These are phyloP conservation scores for Acacia pycnantha DNA, from an alignment of 331 rosid species.

Conservation along the genomic window DNA sequence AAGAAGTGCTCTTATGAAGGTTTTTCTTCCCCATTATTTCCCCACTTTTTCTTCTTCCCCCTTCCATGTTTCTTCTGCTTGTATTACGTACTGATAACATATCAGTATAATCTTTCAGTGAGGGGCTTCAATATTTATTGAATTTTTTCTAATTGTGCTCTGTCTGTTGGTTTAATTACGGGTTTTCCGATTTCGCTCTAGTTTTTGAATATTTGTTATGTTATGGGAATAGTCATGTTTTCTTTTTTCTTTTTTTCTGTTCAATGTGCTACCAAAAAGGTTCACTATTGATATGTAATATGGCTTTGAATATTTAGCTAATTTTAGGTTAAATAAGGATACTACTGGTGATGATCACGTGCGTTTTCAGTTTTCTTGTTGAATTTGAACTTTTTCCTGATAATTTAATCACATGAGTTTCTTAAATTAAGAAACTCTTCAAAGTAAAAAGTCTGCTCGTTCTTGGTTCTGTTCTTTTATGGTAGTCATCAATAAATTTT, in stretches of 20 bases:
- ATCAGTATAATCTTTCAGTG: background rate
- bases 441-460: constrained; percentile 19
- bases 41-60: background rate
- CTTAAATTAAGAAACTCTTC: constrained; percentile 16
- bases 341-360: constrained; percentile 7
- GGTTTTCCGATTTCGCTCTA: constrained; percentile 24
- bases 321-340: constrained; percentile 8
- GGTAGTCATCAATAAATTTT: constrained; percentile 14
- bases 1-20: constrained; percentile 93
- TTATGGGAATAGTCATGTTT: background rate
- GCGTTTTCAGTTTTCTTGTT: background rate
- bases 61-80: background rate
- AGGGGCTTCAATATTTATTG: constrained; percentile 2
- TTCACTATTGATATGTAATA: background rate
- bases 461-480: constrained; percentile 7
- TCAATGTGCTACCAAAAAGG: background rate
- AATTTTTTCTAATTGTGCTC: constrained; percentile 10
- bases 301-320: background rate
- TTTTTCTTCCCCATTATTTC: constrained; percentile 11
- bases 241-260: constrained; percentile 1
- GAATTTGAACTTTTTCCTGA: background rate
- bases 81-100: constrained; percentile 2
- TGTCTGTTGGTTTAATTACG: constrained; percentile 24
- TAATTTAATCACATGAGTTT: constrained; percentile 11
- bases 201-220: constrained; percentile 23